phyloP scores from a whole-genome alignment of 2,329 filamentous ascomycete species.

The Pyrenophora seminiperda region DNA sequence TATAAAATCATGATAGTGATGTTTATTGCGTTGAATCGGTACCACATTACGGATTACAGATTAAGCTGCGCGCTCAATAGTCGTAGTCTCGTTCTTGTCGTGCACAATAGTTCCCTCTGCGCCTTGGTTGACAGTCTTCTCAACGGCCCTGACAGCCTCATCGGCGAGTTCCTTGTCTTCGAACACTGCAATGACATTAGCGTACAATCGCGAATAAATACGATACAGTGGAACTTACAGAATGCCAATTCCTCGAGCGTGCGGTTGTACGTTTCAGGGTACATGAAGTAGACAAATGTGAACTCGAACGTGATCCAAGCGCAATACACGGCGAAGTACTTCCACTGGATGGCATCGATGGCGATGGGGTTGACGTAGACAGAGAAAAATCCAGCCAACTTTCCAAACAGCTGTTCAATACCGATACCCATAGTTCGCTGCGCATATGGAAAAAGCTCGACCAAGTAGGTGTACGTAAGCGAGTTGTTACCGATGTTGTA shows the following conservation, averaged over 20 bases:
- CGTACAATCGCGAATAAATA: neutral
- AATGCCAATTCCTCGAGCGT: conserved; percentile 65
- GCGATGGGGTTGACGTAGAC: conserved; percentile 64
- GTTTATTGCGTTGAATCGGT: neutral
- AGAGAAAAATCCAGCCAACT: conserved; percentile 53
- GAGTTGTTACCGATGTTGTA: conserved; percentile 72
- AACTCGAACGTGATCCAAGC: conserved; percentile 62
- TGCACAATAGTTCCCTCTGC: conserved; percentile 7
- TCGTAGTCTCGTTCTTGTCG: conserved; percentile 25
- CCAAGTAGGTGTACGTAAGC: conserved; percentile 65
- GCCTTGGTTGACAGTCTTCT: conserved; percentile 42
- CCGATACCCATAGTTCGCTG: conserved; percentile 64
- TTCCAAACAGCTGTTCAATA: conserved; percentile 61
- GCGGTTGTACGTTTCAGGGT: conserved; percentile 63
- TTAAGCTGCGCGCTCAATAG: conserved; percentile 28
- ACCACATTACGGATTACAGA: neutral
- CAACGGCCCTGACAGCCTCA: conserved; percentile 39
- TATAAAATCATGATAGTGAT: neutral
- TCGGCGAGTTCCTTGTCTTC: conserved; percentile 44
- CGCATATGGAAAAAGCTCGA: conserved; percentile 65
- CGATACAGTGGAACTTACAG: conserved; percentile 25
- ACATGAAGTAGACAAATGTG: conserved; percentile 63
- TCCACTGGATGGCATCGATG: conserved; percentile 59
- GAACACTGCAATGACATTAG: conserved; percentile 37
- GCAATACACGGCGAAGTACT: conserved; percentile 62